Conservation (phyloP, 257 asterid species). For the Perilla frutescens region DNA sequence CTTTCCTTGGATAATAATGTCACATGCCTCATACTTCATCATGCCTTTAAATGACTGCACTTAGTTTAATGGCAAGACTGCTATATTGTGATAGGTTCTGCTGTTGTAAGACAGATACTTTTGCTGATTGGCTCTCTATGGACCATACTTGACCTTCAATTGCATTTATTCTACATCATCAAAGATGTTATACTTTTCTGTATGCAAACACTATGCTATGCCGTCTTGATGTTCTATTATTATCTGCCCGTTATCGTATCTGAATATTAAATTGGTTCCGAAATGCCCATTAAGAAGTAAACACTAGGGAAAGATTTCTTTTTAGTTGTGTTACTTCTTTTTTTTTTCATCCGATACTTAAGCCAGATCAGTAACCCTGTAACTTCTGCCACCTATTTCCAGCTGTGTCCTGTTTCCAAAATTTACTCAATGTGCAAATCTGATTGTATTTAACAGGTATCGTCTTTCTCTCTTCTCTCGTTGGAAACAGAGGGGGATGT, state of each 20-base stretch:
- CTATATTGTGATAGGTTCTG: slow-evolving; percentile 8
- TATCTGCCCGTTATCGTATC: neutral
- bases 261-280: neutral
- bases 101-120: neutral
- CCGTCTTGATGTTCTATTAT: neutral
- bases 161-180: slow-evolving; percentile 12
- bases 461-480: slow-evolving; percentile 83
- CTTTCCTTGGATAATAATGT: neutral
- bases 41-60: slow-evolving; percentile 15
- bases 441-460: slow-evolving; percentile 62
- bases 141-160: slow-evolving; percentile 1
- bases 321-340: neutral
- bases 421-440: slow-evolving; percentile 23
- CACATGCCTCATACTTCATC: neutral
- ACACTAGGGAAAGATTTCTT: slow-evolving; percentile 13
- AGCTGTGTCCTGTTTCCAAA: slow-evolving; percentile 1
- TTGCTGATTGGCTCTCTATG: slow-evolving; percentile 23
- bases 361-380: slow-evolving; percentile 10
- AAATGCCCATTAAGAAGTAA: slow-evolving; percentile 6
- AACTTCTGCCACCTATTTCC: slow-evolving; percentile 20
- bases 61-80: slow-evolving; percentile 13
- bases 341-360: neutral
- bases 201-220: slow-evolving; percentile 8
- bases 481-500: slow-evolving; percentile 98
- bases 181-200: slow-evolving; percentile 8